Base-by-base conservation (phyloP, 2,329 filamentous ascomycete genomes). In the Aphanoascus verrucosus region DNA sequence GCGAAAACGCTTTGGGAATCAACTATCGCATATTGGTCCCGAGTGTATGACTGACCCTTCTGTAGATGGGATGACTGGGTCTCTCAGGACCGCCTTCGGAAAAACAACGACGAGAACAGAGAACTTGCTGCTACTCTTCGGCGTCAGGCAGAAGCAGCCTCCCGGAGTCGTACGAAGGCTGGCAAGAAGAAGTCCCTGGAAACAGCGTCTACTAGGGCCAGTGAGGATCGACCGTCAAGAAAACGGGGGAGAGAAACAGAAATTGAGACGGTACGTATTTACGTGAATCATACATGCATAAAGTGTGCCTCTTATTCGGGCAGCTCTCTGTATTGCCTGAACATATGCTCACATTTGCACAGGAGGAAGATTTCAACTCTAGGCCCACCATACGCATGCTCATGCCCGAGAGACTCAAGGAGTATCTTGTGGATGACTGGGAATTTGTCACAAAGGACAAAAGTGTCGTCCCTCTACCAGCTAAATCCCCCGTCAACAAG, bases 61-160 rank as follows among this genome's bases (percentile, higher is more conserved):
- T 19, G 59, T 64, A 86, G 83, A 58, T 98, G 93, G 93, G 93
- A 98, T 73, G 93, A 98, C 73, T 97, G 91, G 91, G 93, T 97
- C 43, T 82, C 87, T 19, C 84, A 89, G 70, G 91, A 97, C 68
- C 87, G 93, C 60, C 84, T 98, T 57, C 85, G 90, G 65, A 96
- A 96, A 73, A 85, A 91, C 67, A 95, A 84, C 49, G 88, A 94
- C 54, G 93, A 97, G 72, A 96, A 97, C 72, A 87, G 88, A 65
- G 88, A 94, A 66, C 79, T 98, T 37, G 89, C 91, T 19, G 66
- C 69, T 38, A 72, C 72, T 53, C 66, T 76, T 44, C 69, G 71
- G 58, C 67, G 66, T 59, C 73, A 70, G 64, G 68, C 63, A 51
- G 68, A 66, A 61, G 65, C 66, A 46, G 59, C 65, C 7, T 60